These are phyloP conservation scores for Cocos nucifera DNA, from an alignment of 176 grass and related monocot genomes.

Conservation along the genomic window DNA sequence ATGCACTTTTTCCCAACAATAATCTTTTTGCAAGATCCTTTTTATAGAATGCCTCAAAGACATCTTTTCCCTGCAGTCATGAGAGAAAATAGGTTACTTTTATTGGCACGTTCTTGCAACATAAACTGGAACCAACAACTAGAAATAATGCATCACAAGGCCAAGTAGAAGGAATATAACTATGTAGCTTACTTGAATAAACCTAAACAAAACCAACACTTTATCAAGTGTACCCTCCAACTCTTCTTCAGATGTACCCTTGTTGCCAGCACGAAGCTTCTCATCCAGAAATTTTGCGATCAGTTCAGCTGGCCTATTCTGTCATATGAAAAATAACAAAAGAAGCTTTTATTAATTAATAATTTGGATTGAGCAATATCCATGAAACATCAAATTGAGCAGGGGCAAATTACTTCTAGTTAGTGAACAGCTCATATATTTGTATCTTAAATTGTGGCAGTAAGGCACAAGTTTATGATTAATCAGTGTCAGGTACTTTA, in stretches of 20 bases:
- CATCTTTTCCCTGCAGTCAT: conserved; percentile 82
- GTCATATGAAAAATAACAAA: conserved; percentile 27
- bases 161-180: neutral
- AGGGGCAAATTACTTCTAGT: no score
- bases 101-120: no score
- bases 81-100: neutral
- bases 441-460: no score
- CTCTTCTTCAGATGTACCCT: conserved; percentile 99
- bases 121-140: no score
- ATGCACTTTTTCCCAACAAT: conserved; percentile 94
- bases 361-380: no score
- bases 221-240: conserved; percentile 91
- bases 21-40: conserved; percentile 99
- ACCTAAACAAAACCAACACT: conserved; percentile 98
- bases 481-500: no score
- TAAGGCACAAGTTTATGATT: no score
- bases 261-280: conserved; percentile 98
- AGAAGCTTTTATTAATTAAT: no score
- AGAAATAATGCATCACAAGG: no score
- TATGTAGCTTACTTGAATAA: conserved; percentile 81
- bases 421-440: no score
- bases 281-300: conserved; percentile 99
- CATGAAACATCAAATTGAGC: no score
- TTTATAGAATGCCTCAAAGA: conserved; percentile 99
- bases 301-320: conserved; percentile 98